These are phyloP conservation scores for Begonia peltatifolia DNA, from an alignment of 306 rosid species.

Conservation along the genomic window DNA sequence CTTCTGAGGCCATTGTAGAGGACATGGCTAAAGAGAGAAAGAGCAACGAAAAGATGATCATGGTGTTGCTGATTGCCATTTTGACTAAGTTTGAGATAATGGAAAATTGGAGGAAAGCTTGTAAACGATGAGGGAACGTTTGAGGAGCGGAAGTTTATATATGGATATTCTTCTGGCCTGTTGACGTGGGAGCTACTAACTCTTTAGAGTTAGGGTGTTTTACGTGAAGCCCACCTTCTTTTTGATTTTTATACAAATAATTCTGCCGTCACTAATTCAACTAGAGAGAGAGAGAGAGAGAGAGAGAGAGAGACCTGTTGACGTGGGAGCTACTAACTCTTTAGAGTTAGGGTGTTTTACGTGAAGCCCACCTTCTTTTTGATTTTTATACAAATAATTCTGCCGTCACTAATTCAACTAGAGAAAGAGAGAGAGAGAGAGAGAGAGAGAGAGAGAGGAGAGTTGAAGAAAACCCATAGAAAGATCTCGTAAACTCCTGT, in stretches of 20 bases:
- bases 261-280: no score
- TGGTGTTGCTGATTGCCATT: conserved; percentile 38
- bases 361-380: conserved; percentile 33
- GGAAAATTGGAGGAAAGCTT: conserved; percentile 8
- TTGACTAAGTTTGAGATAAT: conserved; percentile 9
- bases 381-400: no score
- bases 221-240: conserved; percentile 41
- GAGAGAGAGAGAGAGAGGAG: no score
- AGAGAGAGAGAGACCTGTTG: no score
- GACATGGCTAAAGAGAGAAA: conserved; percentile 28
- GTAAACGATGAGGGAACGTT: background rate
- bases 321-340: conserved; percentile 44
- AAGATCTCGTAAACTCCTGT: no score
- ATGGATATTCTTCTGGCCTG: conserved; percentile 2
- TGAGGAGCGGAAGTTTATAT: conserved; percentile 8
- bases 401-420: no score
- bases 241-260: no score
- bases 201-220: background rate
- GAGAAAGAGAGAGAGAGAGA: no score
- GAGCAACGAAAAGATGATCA: conserved; percentile 21
- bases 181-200: conserved; percentile 43
- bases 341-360: conserved; percentile 9
- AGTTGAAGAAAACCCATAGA: no score
- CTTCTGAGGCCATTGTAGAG: conserved; percentile 15
- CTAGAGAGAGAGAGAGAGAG: no score